Conservation (phyloP, 305 asterid genomes). For the Fraxinus albicans region DNA sequence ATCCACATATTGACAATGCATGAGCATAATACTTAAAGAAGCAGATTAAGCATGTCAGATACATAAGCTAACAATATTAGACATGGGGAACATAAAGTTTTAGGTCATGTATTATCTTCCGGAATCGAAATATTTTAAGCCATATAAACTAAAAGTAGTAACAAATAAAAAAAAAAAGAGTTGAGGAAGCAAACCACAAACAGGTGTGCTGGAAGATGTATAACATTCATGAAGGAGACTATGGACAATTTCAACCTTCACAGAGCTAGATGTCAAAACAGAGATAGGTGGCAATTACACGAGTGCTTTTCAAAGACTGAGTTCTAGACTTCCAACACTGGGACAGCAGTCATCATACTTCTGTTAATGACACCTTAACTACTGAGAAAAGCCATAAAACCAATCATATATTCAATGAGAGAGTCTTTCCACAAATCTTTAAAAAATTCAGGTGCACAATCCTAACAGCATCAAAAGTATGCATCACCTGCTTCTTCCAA, state of each 20-base stretch:
- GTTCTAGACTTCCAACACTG: background rate
- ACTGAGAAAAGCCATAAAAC: background rate
- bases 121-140: background rate
- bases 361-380: background rate
- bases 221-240: background rate
- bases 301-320: background rate
- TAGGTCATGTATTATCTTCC: background rate
- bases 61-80: background rate
- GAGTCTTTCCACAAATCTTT: background rate
- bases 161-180: background rate
- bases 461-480: conserved; percentile 19
- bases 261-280: background rate
- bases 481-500: conserved; percentile 31
- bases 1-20: background rate
- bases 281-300: background rate
- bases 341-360: background rate
- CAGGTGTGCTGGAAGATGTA: background rate
- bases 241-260: conserved; percentile 9
- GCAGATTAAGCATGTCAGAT: background rate
- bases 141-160: background rate
- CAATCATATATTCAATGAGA: background rate
- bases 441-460: background rate
- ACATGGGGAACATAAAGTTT: background rate
- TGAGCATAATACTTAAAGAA: background rate
- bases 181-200: conserved; percentile 13